phyloP scores from a whole-genome alignment of 1,284 basidiomycete species.

The Bondarzewia mesenterica region DNA sequence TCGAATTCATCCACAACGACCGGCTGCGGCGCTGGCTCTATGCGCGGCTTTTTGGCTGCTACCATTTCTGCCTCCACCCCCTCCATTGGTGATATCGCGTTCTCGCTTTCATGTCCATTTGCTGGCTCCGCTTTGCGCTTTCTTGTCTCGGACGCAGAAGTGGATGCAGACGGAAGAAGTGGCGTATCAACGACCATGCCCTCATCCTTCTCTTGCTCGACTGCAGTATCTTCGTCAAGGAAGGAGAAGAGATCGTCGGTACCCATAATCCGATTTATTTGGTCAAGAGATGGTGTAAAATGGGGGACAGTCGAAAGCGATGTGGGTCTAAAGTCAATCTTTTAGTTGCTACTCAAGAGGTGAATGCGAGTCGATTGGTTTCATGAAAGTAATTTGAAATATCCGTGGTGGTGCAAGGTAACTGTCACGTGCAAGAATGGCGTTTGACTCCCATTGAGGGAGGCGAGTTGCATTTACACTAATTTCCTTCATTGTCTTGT shows the following conservation, averaged over 20 bases:
- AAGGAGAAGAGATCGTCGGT: conserved; percentile 35
- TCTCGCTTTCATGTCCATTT: neutral
- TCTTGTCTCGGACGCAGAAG: conserved; percentile 12
- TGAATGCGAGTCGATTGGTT: no score
- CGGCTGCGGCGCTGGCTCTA: conserved; percentile 44
- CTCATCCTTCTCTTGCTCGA: conserved; percentile 13
- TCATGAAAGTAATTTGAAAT: neutral
- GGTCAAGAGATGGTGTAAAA: neutral
- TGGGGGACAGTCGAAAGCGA: no score
- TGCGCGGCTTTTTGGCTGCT: neutral
- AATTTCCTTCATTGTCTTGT: neutral
- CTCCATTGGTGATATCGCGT: neutral
- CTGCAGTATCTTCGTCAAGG: conserved; percentile 22
- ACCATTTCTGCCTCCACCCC: neutral
- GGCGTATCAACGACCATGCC: conserved; percentile 17
- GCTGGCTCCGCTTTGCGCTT: conserved; percentile 20
- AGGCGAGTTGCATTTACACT: neutral
- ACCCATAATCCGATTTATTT: conserved; percentile 15
- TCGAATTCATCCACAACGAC: conserved; percentile 86
- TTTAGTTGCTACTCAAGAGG: no score
- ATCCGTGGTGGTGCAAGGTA: conserved; percentile 1
- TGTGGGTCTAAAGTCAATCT: no score
- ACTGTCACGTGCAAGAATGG: conserved; percentile 28
- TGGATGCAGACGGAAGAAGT: no score
- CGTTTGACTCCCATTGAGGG: conserved; percentile 31